Conservation (phyloP, 768 basidiomycete genomes). For the Chalciporus pseudorubinellus region DNA sequence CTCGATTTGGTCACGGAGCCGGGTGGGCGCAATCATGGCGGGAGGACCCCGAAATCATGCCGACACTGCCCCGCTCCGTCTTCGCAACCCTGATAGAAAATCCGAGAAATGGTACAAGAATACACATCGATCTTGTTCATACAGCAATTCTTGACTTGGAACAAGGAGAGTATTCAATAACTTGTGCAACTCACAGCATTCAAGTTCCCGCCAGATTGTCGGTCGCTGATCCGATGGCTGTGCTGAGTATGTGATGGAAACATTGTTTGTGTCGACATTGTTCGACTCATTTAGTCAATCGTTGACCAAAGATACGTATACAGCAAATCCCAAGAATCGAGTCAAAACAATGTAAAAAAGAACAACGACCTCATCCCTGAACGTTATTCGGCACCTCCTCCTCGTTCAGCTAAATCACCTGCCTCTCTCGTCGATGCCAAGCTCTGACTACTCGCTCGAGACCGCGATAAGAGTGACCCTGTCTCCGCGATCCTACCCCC, state of each 20-base stretch:
- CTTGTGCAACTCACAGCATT: too few species aligned
- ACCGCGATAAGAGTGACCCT: slow-evolving; percentile 51
- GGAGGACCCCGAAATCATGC: slow-evolving; percentile 13
- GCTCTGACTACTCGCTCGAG: slow-evolving; percentile 47
- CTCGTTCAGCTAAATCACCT: slow-evolving; percentile 18
- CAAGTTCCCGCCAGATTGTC: too few species aligned
- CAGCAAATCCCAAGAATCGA: neutral
- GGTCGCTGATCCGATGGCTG: too few species aligned
- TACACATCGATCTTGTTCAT: too few species aligned
- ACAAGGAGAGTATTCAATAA: too few species aligned
- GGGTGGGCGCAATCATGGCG: slow-evolving; percentile 5
- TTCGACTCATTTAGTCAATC: neutral
- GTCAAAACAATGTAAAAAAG: neutral
- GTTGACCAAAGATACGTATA: neutral
- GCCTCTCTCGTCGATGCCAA: slow-evolving; percentile 34
- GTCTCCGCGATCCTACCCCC: slow-evolving; percentile 72
- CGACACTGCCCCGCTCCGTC: neutral
- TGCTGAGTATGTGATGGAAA: too few species aligned
- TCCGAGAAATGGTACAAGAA: too few species aligned
- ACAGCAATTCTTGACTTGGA: too few species aligned
- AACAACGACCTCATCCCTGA: neutral
- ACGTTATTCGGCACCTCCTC: neutral
- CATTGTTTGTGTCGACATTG: neutral
- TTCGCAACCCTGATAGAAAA: neutral
- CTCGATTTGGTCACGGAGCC: slow-evolving; percentile 26